A percentile compares a stretch with the other conserved stretches of the same genome.
phyloP scores from a whole-genome alignment of 2,329 filamentous ascomycete species.

The Mariannaea elegans region DNA sequence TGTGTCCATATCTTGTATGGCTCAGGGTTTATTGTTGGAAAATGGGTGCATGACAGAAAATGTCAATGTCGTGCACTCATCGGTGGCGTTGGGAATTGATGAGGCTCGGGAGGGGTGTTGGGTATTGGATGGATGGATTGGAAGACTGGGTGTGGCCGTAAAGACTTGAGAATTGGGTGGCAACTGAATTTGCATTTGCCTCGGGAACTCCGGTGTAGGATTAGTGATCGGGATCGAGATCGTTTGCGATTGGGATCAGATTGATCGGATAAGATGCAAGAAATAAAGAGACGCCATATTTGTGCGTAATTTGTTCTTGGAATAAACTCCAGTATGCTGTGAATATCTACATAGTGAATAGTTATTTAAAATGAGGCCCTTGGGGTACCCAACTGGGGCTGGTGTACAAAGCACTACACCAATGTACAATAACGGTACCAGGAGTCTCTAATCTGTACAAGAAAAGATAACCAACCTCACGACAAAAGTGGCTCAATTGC shows the following conservation, averaged over 20 bases:
- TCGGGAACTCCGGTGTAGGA: slow-evolving; percentile 4
- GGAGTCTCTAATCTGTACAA: too few relatives aligned
- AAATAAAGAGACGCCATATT: neutral
- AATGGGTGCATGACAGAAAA: slow-evolving; percentile 13
- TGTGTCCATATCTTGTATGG: slow-evolving; percentile 21
- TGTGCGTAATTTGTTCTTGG: neutral
- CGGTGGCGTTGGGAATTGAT: slow-evolving; percentile 33
- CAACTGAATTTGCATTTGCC: neutral
- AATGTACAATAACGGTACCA: too few relatives aligned
- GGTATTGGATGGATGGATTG: slow-evolving; percentile 26
- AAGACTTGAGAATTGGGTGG: slow-evolving; percentile 19
- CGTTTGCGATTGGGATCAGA: slow-evolving; percentile 3
- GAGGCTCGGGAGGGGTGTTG: slow-evolving; percentile 30
- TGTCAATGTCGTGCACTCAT: slow-evolving; percentile 14
- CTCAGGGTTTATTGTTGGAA: slow-evolving; percentile 21
- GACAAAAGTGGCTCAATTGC: neutral
- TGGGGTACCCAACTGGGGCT: too few relatives aligned
- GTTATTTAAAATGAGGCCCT: too few relatives aligned
- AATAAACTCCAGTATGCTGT: too few relatives aligned
- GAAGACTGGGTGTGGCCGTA: slow-evolving; percentile 16
- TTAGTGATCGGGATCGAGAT: neutral
- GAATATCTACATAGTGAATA: too few relatives aligned
- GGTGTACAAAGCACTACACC: too few relatives aligned
- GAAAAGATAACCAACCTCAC: too few relatives aligned
- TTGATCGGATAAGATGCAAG: neutral